These are phyloP conservation scores for Penicillium sp. DNA, from an alignment of 2,329 filamentous ascomycete species.

Conservation along the genomic window DNA sequence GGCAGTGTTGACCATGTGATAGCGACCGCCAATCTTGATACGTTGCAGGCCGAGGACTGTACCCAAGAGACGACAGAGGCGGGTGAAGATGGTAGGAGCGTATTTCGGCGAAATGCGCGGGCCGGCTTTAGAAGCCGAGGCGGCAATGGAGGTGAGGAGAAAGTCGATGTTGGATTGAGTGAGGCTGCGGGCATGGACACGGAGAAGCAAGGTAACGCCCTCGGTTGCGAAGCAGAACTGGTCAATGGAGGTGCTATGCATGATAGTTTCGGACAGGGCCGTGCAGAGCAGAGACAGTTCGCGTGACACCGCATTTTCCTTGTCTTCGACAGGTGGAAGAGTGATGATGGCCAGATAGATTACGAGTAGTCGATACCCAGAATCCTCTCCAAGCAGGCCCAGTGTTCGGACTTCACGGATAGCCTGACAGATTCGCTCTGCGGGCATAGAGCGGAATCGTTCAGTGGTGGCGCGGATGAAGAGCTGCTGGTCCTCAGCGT, in stretches of 20 bases:
- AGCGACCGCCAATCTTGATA: constrained; percentile 62
- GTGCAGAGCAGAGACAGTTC: constrained; percentile 44
- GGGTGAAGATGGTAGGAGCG: constrained; percentile 53
- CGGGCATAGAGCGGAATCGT: constrained; percentile 39
- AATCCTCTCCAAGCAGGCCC: constrained; percentile 34
- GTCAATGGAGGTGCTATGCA: constrained; percentile 38
- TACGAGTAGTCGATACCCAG: constrained; percentile 40
- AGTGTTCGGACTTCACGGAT: constrained; percentile 37
- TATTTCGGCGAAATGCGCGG: constrained; percentile 37
- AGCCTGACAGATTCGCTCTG: constrained; percentile 33
- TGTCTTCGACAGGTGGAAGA: constrained; percentile 41
- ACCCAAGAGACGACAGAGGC: constrained; percentile 59
- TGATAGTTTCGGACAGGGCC: constrained; percentile 36
- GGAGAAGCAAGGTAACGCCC: constrained; percentile 44
- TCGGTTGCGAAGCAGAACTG: constrained; percentile 47
- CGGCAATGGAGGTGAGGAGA: constrained; percentile 43
- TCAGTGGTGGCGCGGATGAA: constrained; percentile 41
- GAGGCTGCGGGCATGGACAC: constrained; percentile 45
- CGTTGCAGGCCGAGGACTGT: constrained; percentile 61
- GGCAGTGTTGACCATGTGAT: constrained; percentile 61
- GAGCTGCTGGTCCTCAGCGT: constrained; percentile 42
- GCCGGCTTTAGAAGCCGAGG: constrained; percentile 39
- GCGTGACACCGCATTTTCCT: constrained; percentile 39
- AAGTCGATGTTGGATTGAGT: constrained; percentile 52
- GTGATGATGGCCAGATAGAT: constrained; percentile 40